Base-by-base conservation (phyloP, 192 early-diverging fungal species). In the Coemansia sp. region DNA sequence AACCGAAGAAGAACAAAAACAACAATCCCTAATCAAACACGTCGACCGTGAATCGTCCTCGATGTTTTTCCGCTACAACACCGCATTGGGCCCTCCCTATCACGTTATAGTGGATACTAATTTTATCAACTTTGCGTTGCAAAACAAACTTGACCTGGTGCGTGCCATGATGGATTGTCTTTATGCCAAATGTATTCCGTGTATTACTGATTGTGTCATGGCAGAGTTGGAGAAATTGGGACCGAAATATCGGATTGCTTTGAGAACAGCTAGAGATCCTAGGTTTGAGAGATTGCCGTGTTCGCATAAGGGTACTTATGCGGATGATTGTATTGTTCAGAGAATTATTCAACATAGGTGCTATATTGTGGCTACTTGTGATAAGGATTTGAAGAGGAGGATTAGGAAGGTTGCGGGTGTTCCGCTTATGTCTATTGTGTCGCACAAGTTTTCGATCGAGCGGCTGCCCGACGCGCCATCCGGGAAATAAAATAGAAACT, bases 61-160 rank as follows among this genome's bases (percentile, higher is more conserved):
- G 38, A 82, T 99, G 81, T 99, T 98, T 84, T 99, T 98, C 89
- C 89, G 94, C 74, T 92, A 97, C 82, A 99, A 99, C 75, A 87
- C 91, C 25, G 91, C 93, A 33, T 84, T 99, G 4, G 94, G 92
- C 3, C 97, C 97, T 40, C 97, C 97, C 16, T 99, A 99, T 80
- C 91, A 94, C 66, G 87, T 99, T 22, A 78, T 99, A 11, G 89
- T 99, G 38, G 97, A 99, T 82, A 98, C 97, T 70, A 99, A 99
- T 77, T 99, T 99, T 61, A 98, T 99, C 87, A 99, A 99, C 85
- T 97, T 99, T 73, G 93, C 95, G 11, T 94, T 99, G 71, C 96
- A 97, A 76, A 99, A 99, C 86, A 96, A 98, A 73, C 87, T 99
- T 29, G 97, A 99, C 74, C 83, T 96, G 31, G 87, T 97, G 31